Base-by-base conservation (phyloP, 208 protist genomes). In the Ichthyophonus hoferi region DNA sequence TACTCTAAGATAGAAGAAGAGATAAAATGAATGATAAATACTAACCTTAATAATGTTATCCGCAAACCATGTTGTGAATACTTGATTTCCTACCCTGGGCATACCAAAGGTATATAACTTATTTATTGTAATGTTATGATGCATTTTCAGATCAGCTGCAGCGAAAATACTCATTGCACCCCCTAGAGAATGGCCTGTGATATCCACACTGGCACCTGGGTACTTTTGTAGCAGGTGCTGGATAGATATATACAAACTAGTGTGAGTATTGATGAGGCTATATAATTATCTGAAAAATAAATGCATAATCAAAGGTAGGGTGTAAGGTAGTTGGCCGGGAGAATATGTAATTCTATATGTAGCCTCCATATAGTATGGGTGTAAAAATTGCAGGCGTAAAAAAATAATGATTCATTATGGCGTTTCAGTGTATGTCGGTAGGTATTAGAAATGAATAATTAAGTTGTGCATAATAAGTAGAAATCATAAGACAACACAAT, bases 111-210 rank as follows among this genome's bases (percentile, higher is more conserved):
- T 84, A 33, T 58, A 58, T 31, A 81, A 38, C 14, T 40, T 38
- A 39, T 38, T 40, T 3, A 38, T 14, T 2, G 38, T 1, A 43
- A 43, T 84, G 7, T 7, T 2, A 2, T 35, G 3, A 14, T 84
- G 3, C 2, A 58, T 7, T 2, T 7, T 42, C 3, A 84, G n/a
- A 3, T 37, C 17, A 2, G 37, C 14, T 12, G 79, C 79, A 84
- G 1, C 2, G 14, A 84, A 33, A 43, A 37, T 84, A n/a, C 33
- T 37, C 79, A 84, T 24, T 14, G 79, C 79, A 40, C 79, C 79
- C 12, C 79, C 79, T 43, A 84, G 39, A 14, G 79, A 84, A 33
- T 84, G 79, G 7, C 79, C 79, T 7, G 79, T 84, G 7, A 84
- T 1, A 43, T 84, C 7, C 12, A 81, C 35, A 7, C 24, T 24